Evolutionary conservation across 345 rosid genomes (phyloP), one percentile per base, ranked within the genome.

Genomic region (Odontarrhena argentea): DNA sequence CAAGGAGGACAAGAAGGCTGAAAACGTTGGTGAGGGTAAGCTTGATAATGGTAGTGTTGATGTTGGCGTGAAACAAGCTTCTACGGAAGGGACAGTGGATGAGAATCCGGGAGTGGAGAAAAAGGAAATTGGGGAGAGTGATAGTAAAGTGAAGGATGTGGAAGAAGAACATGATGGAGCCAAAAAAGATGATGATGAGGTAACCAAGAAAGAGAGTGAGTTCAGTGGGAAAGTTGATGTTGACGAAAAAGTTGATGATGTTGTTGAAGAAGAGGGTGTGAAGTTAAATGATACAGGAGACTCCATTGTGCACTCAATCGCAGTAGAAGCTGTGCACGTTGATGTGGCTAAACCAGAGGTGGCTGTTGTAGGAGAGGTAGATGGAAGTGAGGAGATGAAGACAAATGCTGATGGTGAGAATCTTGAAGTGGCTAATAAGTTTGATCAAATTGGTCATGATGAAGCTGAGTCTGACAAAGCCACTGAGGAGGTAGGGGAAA

Each of bases 361-460:
- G 40, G 84, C 67, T 65, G 78, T 69, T 12, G 77, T 77, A 63
- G 86, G 80, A 36, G 86, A 78, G 51, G 65, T 41, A 45, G 84
- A 65, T 25, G 82, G 73, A 43, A 43, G 13, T 60, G 70, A 77
- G 74, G 69, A 73, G 35, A 12, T 71, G 51, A 82, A 72, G 49
- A 26, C 44, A 72, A 50, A 45, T 41, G 82, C 52, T 32, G 65
- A 54, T 75, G 81, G 71, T 40, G 76, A 46, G 53, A 65, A 55
- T 2, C 71, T 68, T 66, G 42, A 70, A 65, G 69, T 83, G 74
- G 82, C 78, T 58, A 84, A 82, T 78, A 82, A 76, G 49, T 81
- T 84, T 76, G 79, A 82, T 65, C 76, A 59, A 28, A 61, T 77
- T 70, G 75, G 60, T 32, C 43, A 40, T 53, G 74, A 50, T 54